A percentile compares a stretch with the other conserved stretches of the same genome.
These are phyloP conservation scores for Gossypium australe DNA, from an alignment of 345 rosid genomes.

Conservation along the genomic window DNA sequence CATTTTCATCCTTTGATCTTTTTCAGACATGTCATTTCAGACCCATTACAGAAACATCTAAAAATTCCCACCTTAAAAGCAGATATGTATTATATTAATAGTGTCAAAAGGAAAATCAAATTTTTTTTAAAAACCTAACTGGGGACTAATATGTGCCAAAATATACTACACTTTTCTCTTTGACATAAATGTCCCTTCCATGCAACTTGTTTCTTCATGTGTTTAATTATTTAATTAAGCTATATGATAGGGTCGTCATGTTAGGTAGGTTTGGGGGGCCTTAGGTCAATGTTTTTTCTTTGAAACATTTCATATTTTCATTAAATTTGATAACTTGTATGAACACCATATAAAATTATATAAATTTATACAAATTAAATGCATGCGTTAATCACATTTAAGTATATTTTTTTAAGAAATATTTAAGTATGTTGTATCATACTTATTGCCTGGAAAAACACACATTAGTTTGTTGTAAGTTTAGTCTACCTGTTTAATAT, in stretches of 20 bases:
- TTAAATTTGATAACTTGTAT: neutral
- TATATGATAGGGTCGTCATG: neutral
- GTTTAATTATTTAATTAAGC: neutral
- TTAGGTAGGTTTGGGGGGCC: slow-evolving; percentile 13
- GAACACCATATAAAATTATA: neutral
- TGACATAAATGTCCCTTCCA: slow-evolving; percentile 4
- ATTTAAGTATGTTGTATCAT: neutral
- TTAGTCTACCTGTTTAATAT: no score
- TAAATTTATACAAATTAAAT: neutral
- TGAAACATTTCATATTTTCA: neutral
- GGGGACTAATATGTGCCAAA: neutral
- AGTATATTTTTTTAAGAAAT: neutral
- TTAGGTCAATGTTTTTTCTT: neutral
- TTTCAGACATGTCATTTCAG: slow-evolving; percentile 10
- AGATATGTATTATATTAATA: neutral
- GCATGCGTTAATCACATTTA: neutral
- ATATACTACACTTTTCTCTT: neutral
- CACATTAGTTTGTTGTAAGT: no score
- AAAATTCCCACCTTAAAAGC: slow-evolving; percentile 12
- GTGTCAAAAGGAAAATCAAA: neutral
- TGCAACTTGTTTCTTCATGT: slow-evolving; percentile 10
- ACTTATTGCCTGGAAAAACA: no score
- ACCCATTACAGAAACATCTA: neutral
- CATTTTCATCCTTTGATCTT: slow-evolving; percentile 5
- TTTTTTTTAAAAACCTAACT: neutral